Conservation (phyloP, 371 early-diverging fungal species). For the Phascolomyces articulosus region DNA sequence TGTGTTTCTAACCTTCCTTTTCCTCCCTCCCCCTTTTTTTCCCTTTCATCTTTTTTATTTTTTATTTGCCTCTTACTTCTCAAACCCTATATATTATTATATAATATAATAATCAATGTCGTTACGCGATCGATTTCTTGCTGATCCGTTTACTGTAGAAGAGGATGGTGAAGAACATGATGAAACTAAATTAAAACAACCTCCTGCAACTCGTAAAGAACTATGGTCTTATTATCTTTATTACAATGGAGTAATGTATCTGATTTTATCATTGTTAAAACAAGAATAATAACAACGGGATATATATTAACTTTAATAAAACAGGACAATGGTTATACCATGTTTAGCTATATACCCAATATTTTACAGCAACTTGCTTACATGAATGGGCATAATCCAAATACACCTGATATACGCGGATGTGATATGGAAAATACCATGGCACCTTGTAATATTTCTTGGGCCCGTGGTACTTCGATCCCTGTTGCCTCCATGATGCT, state of each 20-base stretch:
- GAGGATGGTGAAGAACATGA: not conserved
- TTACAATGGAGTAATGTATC: slow-evolving; percentile 45
- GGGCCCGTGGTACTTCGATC: slow-evolving; percentile 28
- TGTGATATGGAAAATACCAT: slow-evolving; percentile 34
- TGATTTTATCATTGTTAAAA: not conserved
- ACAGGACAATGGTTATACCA: slow-evolving; percentile 51
- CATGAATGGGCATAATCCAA: slow-evolving; percentile 38
- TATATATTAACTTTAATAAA: no score
- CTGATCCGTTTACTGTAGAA: not conserved
- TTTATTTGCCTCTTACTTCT: not conserved
- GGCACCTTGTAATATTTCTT: slow-evolving; percentile 37
- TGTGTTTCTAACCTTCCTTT: not conserved
- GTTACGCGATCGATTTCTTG: not conserved
- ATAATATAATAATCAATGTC: not conserved
- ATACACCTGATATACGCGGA: slow-evolving; percentile 20
- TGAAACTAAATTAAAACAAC: slow-evolving; percentile 25
- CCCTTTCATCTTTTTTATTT: not conserved
- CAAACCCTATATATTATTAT: no score
- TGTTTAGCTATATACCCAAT: slow-evolving; percentile 47
- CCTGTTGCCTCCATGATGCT: slow-evolving; percentile 50
- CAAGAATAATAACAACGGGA: no score
- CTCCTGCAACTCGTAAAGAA: slow-evolving; percentile 43
- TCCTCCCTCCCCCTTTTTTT: not conserved
- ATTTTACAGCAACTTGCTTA: slow-evolving; percentile 49
- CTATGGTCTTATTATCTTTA: slow-evolving; percentile 55